Evolutionary conservation across 2,329 filamentous ascomycete species (phyloP), one percentile per base, ranked within the genome.

Genomic region (Colletotrichum orchidophilum): DNA sequence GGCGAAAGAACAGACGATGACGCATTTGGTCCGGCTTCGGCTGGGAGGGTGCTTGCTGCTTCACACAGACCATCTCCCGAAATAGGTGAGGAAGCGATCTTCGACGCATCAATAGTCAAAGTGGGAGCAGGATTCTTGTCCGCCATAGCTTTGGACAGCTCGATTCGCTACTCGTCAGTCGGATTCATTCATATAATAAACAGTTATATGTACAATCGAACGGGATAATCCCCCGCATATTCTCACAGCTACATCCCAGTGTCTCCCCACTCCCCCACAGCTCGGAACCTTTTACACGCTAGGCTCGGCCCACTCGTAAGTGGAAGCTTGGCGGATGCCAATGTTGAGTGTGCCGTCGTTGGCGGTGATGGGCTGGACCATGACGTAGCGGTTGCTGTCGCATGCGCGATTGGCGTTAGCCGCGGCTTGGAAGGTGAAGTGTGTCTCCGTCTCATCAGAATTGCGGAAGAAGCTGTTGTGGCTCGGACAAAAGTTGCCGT

Each of bases 391-490:
- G 5, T 81, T 86, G 1, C 85, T 82, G 69, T 88, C 87, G 66
- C 88, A 90, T 1, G 84, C 82, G 1, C 88, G 87, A 0, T 77
- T 78, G 12, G 81, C 79, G 69, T 83, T 85, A 1, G 81, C 78
- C 0, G 87, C 88, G 0, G 87, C 87, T 73, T 90, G 87, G 76
- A 87, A 90, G 0, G 87, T 84, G 62, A 87, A 88, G 84, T 84
- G 90, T 3, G 83, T 86, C 77, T 90, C 82, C 0, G 79, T 84
- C 3, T 83, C 86, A 71, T 90, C 87, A 0, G 87, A 87, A 72
- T 86, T 89, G 31, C 78, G 80, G 79, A 91, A 90, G 81, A 90
- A 90, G 3, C 86, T 87, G 74, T 89, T 89, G 72, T 89, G 87
- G 0, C 87, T 87, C 0, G 87, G 86, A 15, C 87, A 87, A 60